Evolutionary conservation across 2,329 filamentous ascomycete species (phyloP), one percentile per base, ranked within the genome.

Genomic region (Fusarium kyushuense): DNA sequence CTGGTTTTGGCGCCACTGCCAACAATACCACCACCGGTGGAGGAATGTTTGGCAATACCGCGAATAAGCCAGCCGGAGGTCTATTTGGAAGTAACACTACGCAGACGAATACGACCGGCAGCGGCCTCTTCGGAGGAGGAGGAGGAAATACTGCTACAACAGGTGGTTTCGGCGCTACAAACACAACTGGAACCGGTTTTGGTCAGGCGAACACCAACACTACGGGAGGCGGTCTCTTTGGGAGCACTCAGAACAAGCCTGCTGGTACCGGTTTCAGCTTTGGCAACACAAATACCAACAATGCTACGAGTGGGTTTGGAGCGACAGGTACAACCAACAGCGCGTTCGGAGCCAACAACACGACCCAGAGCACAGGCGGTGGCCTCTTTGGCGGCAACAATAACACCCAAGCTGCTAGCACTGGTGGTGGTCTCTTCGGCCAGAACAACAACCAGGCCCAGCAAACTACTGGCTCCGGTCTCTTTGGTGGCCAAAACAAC

Each of bases 301-400:
- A 70, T 30, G 58, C 67, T 16, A 60, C 68, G 2, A 35, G 61
- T 59, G 74, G 69, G 12, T 77, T 79, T 56, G 78, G 78, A 51
- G 53, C 35, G 12, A n/a, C 60, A 8, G 42, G 42, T 33, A 40
- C 54, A 10, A 71, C 58, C 65, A 72, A 70, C 54, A 70, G 72
- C 33, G 72, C 63, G 14, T 71, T 48, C 14, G 70, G 54, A 17
- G 79, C 80, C 54, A 78, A 60, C 41, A 74, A 69, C 43, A 78
- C 79, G 29, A 73, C 73, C 19, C 64, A 70, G 33, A 74, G 56
- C 51, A 58, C 69, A 29, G 66, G 76, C 7, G 75, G 77, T 46
- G 75, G 78, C 21, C 72, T 84, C 5, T 85, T 87, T 54, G 84
- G 83, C 25, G 84, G 83, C 36, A 75, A 73, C 70, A 54, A 70